Conservation (phyloP, 2,329 filamentous ascomycete genomes). For the Taxawa tesnikishii region DNA sequence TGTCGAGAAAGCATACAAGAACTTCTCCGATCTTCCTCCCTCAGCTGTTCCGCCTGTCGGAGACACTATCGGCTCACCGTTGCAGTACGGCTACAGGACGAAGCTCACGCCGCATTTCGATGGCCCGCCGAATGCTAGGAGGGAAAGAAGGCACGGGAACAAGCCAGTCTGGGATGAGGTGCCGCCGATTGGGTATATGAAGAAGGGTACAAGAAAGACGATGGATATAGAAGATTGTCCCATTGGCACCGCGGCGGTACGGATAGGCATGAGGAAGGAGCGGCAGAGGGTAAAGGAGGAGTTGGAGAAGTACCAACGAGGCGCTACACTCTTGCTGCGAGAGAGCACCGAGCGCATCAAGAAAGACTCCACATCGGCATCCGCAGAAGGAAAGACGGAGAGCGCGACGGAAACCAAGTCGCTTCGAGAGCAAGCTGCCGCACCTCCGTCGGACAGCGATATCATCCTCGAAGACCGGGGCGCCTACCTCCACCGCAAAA, state of each 20-base stretch:
- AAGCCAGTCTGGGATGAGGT: constrained; percentile 48
- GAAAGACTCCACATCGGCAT: constrained; percentile 23
- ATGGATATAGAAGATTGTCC: constrained; percentile 97
- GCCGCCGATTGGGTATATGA: constrained; percentile 81
- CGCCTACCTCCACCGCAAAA: constrained; percentile 63
- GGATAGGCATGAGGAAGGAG: constrained; percentile 67
- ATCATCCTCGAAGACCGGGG: constrained; percentile 45
- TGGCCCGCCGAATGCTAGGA: constrained; percentile 47
- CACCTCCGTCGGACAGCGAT: constrained; percentile 25
- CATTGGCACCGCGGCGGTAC: constrained; percentile 78
- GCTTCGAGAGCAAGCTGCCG: constrained; percentile 8
- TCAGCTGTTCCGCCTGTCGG: constrained; percentile 62
- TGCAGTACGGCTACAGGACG: constrained; percentile 89
- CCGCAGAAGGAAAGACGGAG: constrained; percentile 12
- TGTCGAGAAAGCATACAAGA: constrained; percentile 80
- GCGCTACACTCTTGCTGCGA: constrained; percentile 78
- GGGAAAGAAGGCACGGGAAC: constrained; percentile 37
- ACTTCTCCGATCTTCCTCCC: constrained; percentile 75
- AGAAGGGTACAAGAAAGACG: constrained; percentile 66
- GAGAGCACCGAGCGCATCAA: constrained; percentile 64
- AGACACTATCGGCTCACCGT: constrained; percentile 79
- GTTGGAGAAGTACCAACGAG: constrained; percentile 59
- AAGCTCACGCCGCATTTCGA: constrained; percentile 97
- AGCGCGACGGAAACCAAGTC: constrained; percentile 13
- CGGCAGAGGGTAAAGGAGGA: constrained; percentile 62